These are phyloP conservation scores for Gomphus bonarii DNA, from an alignment of 1,284 basidiomycete genomes.

Conservation along the genomic window DNA sequence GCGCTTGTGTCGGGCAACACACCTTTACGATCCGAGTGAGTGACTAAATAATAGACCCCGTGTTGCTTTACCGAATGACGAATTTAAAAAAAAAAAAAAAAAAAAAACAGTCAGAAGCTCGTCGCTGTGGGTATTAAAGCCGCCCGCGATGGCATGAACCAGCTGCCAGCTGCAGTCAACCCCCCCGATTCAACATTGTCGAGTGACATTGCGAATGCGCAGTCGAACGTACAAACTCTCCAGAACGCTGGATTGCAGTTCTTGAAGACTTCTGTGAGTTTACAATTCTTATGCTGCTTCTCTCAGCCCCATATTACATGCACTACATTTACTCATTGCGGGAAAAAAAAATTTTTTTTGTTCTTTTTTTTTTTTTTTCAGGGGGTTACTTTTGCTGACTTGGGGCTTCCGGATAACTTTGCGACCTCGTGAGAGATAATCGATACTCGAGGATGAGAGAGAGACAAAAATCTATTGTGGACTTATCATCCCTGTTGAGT, in stretches of 20 bases:
- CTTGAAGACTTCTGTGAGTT: constrained; percentile 1
- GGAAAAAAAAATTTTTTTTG: too few relatives aligned
- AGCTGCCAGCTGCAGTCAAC: constrained; percentile 5
- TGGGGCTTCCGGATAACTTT: constrained; percentile 10
- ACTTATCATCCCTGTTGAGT: background rate
- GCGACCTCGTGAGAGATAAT: background rate
- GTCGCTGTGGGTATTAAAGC: constrained; percentile 7
- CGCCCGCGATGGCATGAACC: background rate
- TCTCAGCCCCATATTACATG: too few relatives aligned
- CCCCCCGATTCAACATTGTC: constrained; percentile 1
- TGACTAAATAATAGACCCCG: background rate
- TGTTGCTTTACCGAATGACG: too few relatives aligned
- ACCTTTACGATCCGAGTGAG: constrained; percentile 1
- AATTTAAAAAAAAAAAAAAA: too few relatives aligned
- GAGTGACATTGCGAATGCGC: background rate
- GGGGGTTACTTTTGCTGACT: constrained; percentile 1
- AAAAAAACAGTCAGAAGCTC: constrained; percentile 3
- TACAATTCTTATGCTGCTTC: too few relatives aligned
- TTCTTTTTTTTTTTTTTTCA: background rate
- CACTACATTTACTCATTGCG: background rate
- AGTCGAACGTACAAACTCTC: background rate
- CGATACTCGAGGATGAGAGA: background rate
- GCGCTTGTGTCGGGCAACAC: constrained; percentile 6
- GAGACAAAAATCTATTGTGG: too few relatives aligned
- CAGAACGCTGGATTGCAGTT: background rate